Percentiles rank a stretch among this genome's conserved stretches.
Conservation (phyloP, 202 grass and related monocot genomes). For the Miscanthus sacchariflorus region DNA sequence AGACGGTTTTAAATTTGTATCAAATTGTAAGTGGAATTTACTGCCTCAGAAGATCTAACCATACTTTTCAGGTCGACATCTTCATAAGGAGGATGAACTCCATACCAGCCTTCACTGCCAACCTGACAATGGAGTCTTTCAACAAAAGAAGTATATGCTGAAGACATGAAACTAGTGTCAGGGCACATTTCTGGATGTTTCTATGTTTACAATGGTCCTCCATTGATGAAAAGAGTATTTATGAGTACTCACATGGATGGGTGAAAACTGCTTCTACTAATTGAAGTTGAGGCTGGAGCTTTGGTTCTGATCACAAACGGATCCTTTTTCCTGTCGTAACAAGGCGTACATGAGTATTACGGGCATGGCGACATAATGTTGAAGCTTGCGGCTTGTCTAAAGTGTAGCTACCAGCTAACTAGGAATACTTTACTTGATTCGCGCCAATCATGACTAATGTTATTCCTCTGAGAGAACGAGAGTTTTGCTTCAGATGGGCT, state of each 20-base stretch:
- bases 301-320: background rate
- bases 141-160: slow-evolving; percentile 89
- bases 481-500: background rate
- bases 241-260: background rate
- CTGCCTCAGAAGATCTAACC: slow-evolving; percentile 29
- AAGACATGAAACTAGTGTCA: slow-evolving; percentile 28
- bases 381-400: background rate
- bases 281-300: background rate
- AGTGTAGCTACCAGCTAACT: slow-evolving; percentile 11
- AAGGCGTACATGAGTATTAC: background rate
- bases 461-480: background rate
- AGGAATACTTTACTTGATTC: background rate
- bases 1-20: background rate
- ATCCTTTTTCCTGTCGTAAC: background rate
- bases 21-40: slow-evolving; percentile 16
- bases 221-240: slow-evolving; percentile 27
- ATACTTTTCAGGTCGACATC: slow-evolving; percentile 80
- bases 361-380: background rate
- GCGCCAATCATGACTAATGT: background rate
- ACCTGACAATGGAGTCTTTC: slow-evolving; percentile 94
- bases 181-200: slow-evolving; percentile 31
- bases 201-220: slow-evolving; percentile 8
- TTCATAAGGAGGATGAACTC: slow-evolving; percentile 95
- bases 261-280: slow-evolving; percentile 1
- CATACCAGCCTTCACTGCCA: slow-evolving; percentile 92